phyloP scores from a whole-genome alignment of 352 stramenopile genomes.

The Phytophthora aleatoria region DNA sequence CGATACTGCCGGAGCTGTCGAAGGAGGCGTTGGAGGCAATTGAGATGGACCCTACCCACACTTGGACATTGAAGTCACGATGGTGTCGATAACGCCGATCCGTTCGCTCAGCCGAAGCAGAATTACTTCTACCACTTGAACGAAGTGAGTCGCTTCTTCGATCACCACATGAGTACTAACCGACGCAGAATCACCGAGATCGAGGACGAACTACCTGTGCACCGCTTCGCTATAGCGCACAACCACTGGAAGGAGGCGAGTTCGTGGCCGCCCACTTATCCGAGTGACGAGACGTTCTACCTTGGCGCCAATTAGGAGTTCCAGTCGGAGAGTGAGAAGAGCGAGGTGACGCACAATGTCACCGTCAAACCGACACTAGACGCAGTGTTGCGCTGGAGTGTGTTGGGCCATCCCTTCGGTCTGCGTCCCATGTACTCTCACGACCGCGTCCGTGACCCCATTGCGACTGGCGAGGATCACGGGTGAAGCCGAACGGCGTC shows the following conservation, averaged over 20 bases:
- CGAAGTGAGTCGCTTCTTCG: constrained; percentile 86
- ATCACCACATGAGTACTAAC: constrained; percentile 80
- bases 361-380: constrained; percentile 50
- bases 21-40: constrained; percentile 35
- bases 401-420: constrained; percentile 75
- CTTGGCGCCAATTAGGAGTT: too few species aligned
- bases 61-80: constrained; percentile 84
- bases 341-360: constrained; percentile 45
- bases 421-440: constrained; percentile 80
- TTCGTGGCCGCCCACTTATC: constrained; percentile 67
- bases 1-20: constrained; percentile 57
- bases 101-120: constrained; percentile 76
- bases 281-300: too few species aligned
- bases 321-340: constrained; percentile 47
- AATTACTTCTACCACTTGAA: too few species aligned
- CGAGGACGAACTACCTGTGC: constrained; percentile 74
- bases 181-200: constrained; percentile 59
- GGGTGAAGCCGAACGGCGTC: too few species aligned
- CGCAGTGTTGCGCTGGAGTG: constrained; percentile 68
- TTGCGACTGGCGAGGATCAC: too few species aligned
- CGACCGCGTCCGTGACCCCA: too few species aligned
- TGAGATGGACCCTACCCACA: constrained; percentile 62
- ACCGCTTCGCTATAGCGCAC: constrained; percentile 83
- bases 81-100: constrained; percentile 80
- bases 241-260: constrained; percentile 71